Evolutionary conservation across 805 yeast genomes (phyloP).

Genomic region (Metschnikowia santaceciliae): DNA sequence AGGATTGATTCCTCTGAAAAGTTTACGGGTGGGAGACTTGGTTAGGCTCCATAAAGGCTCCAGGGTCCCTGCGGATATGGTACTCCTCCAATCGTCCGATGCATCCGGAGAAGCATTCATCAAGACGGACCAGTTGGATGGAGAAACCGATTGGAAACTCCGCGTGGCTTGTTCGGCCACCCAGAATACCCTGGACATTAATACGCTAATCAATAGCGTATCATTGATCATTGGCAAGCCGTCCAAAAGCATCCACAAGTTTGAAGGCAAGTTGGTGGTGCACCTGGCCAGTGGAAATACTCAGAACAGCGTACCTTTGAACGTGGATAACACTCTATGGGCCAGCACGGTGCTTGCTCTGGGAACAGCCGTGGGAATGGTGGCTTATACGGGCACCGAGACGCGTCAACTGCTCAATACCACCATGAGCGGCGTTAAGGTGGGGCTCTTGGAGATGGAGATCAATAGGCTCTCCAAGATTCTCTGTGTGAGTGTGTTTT

Average conservation of each 20-base stretch:
- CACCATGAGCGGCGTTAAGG: constrained; percentile 78
- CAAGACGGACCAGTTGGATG: constrained; percentile 96
- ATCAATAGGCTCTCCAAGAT: constrained; percentile 85
- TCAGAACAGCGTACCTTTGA: constrained; percentile 53
- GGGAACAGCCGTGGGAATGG: constrained; percentile 84
- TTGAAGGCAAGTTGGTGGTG: constrained; percentile 67
- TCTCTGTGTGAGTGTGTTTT: constrained; percentile 79
- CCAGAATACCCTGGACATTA: constrained; percentile 48
- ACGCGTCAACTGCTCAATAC: constrained; percentile 96
- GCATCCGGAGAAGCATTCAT: constrained; percentile 79
- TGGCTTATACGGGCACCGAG: constrained; percentile 86
- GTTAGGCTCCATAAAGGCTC: constrained; percentile 74
- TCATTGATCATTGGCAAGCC: constrained; percentile 75
- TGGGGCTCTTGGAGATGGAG: constrained; percentile 86
- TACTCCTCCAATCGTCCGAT: constrained; percentile 72
- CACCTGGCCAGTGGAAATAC: constrained; percentile 31
- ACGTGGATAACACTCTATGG: constrained; percentile 94
- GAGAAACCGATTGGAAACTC: constrained; percentile 98
- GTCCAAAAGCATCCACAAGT: constrained; percentile 74
- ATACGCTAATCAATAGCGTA: constrained; percentile 47
- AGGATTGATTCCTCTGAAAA: constrained; percentile 43
- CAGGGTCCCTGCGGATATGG: constrained; percentile 91
- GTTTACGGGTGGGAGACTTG: constrained; percentile 81
- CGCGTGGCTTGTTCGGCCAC: constrained; percentile 74
- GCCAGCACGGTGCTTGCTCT: constrained; percentile 97